Percentiles rank a stretch among this genome's conserved stretches.
phyloP scores from a whole-genome alignment of 257 asterid genomes.

The Petrea volubilis region DNA sequence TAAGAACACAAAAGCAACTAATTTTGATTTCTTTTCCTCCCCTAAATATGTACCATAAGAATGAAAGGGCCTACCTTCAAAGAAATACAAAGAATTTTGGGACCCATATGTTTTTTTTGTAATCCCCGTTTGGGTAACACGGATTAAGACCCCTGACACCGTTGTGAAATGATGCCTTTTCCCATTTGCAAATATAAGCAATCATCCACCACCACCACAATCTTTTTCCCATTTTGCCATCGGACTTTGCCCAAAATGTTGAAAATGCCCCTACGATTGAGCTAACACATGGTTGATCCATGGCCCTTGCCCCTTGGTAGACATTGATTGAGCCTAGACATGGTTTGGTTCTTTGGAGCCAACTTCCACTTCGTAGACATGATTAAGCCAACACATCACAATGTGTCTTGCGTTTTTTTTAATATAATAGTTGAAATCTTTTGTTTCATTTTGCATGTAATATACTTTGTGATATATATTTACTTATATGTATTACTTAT shows the following conservation, averaged over 20 bases:
- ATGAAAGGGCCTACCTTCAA: slow-evolving; percentile 24
- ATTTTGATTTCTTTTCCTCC: neutral
- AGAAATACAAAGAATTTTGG: slow-evolving; percentile 12
- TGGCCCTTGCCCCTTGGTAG: slow-evolving; percentile 30
- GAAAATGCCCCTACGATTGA: slow-evolving; percentile 39
- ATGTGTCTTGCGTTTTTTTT: neutral
- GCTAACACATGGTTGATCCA: slow-evolving; percentile 34
- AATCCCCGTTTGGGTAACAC: slow-evolving; percentile 61
- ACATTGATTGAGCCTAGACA: slow-evolving; percentile 45
- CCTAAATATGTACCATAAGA: slow-evolving; percentile 2
- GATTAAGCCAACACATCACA: slow-evolving; percentile 11
- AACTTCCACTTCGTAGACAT: slow-evolving; percentile 25
- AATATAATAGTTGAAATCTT: too few relatives aligned
- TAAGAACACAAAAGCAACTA: too few relatives aligned
- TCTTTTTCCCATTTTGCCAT: slow-evolving; percentile 21
- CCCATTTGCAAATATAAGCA: slow-evolving; percentile 15
- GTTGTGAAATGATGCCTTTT: slow-evolving; percentile 28
- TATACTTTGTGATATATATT: too few relatives aligned
- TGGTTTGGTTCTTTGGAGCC: slow-evolving; percentile 26
- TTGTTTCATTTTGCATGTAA: too few relatives aligned
- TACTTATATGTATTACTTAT: too few relatives aligned
- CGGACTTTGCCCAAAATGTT: neutral
- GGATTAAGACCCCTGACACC: slow-evolving; percentile 33
- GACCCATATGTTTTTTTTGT: slow-evolving; percentile 50
- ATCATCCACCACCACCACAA: slow-evolving; percentile 30